Evolutionary conservation across 768 basidiomycete genomes (phyloP).

Genomic region (Phanerodontia chrysosporium): DNA sequence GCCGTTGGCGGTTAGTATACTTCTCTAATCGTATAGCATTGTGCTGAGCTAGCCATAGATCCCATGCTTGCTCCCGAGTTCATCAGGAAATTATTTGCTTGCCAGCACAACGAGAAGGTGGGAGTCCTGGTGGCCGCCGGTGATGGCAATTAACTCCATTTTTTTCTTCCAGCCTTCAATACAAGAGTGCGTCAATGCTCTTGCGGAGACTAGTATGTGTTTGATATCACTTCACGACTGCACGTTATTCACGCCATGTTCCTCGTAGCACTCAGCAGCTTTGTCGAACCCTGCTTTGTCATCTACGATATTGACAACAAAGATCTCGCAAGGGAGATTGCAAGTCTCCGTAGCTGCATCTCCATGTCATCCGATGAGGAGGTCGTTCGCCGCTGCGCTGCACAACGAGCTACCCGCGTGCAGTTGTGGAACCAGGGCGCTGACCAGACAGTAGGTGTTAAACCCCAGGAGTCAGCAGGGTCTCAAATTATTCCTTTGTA

Average conservation of each 20-base stretch:
- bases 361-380: constrained; percentile 27
- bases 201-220: constrained; percentile 57
- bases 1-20: constrained; percentile 33
- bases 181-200: constrained; percentile 61
- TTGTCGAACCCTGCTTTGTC: constrained; percentile 58
- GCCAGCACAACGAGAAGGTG: constrained; percentile 84
- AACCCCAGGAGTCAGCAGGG: too few relatives aligned
- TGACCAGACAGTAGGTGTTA: constrained; percentile 43
- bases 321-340: constrained; percentile 34
- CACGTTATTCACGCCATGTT: constrained; percentile 8
- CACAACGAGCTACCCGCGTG: constrained; percentile 43
- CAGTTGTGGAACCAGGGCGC: constrained; percentile 38
- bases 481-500: constrained; percentile 19
- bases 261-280: constrained; percentile 49
- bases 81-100: constrained; percentile 57
- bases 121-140: too few relatives aligned
- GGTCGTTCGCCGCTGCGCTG: constrained; percentile 38
- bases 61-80: constrained; percentile 59
- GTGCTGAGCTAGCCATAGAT: constrained; percentile 36
- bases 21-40: neutral
- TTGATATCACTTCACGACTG: constrained; percentile 5
- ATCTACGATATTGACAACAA: constrained; percentile 49
- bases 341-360: constrained; percentile 35
- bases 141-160: too few relatives aligned
- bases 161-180: constrained; percentile 85